A percentile compares a stretch with the other conserved stretches of the same genome.
Evolutionary conservation across 1,139 yeast genomes (phyloP).

Genomic region (Taphrina populina): DNA sequence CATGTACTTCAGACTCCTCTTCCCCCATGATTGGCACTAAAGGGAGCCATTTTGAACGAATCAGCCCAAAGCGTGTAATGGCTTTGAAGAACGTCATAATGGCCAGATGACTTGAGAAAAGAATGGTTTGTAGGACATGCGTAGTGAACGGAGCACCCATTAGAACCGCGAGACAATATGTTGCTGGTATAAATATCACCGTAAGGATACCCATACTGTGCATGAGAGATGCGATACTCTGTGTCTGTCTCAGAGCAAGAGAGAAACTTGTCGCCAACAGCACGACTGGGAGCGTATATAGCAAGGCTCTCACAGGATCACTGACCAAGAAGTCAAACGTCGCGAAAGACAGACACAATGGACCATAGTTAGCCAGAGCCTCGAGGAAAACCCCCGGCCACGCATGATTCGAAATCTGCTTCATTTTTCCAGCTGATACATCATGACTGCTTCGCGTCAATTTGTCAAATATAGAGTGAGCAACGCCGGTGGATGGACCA

Average conservation of each 20-base stretch:
- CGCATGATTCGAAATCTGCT: no score
- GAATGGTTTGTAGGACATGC: slow-evolving; percentile 3
- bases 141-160: slow-evolving; percentile 30
- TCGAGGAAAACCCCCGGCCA: no score
- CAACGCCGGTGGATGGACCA: no score
- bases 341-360: not conserved
- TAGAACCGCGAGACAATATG: slow-evolving; percentile 8
- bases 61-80: not conserved
- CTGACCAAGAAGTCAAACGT: not conserved
- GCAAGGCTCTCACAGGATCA: slow-evolving; percentile 1
- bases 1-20: not conserved
- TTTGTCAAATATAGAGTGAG: no score
- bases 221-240: not conserved
- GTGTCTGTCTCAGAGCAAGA: not conserved
- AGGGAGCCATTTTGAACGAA: not conserved
- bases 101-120: slow-evolving; percentile 7
- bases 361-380: not conserved
- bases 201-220: slow-evolving; percentile 4
- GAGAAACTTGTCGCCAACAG: not conserved
- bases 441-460: no score
- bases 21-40: not conserved
- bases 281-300: not conserved
- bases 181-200: slow-evolving; percentile 2
- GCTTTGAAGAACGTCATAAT: slow-evolving; percentile 2
- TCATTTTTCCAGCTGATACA: no score